Conservation (phyloP, 163 green algal species). For the Volvox carteri region DNA sequence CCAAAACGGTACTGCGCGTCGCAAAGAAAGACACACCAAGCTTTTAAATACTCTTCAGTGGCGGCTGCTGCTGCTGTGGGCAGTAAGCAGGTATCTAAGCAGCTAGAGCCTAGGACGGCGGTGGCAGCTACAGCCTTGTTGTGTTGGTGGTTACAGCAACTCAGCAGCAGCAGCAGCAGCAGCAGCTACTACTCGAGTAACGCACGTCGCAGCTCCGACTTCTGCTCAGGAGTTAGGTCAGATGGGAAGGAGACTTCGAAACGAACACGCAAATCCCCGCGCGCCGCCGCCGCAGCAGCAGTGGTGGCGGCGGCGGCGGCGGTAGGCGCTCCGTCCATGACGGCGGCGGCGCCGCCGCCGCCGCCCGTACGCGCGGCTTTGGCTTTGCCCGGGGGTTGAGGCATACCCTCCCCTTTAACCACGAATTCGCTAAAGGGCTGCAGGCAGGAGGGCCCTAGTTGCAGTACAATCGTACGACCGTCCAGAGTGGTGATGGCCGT, state of each 20-base stretch:
- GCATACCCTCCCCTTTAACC: constrained; percentile 40
- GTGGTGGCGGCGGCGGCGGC: neutral
- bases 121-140: neutral
- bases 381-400: neutral
- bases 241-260: constrained; percentile 39
- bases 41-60: no score
- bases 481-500: constrained; percentile 27
- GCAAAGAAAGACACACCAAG: no score
- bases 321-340: neutral
- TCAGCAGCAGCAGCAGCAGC: neutral
- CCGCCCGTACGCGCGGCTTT: neutral
- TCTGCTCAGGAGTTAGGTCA: constrained; percentile 16
- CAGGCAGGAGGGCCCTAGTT: constrained; percentile 17
- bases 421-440: constrained; percentile 15
- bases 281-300: neutral
- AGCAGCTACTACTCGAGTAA: neutral
- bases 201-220: neutral
- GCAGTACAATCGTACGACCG: constrained; percentile 19
- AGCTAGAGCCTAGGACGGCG: neutral
- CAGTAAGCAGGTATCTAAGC: no score
- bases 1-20: no score
- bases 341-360: neutral
- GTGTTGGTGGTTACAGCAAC: neutral
- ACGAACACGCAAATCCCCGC: constrained; percentile 26
- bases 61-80: no score